A percentile compares a stretch with the other conserved stretches of the same genome.
These are phyloP conservation scores for Cadophora sp. DNA, from an alignment of 2,329 filamentous ascomycete genomes.

Conservation along the genomic window DNA sequence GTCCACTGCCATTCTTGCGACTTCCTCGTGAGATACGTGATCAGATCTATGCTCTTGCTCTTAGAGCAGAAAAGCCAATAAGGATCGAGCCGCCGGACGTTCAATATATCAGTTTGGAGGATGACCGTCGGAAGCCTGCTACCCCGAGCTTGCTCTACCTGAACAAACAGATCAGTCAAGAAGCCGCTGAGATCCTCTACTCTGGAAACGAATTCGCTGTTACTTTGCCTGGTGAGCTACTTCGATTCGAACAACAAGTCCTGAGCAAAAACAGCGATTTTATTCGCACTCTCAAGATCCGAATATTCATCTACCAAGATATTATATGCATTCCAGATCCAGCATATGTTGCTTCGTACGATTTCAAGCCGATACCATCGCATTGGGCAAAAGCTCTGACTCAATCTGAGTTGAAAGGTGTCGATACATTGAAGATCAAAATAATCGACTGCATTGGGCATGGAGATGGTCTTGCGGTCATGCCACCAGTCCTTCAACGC, in stretches of 20 bases:
- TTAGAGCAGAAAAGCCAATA: neutral
- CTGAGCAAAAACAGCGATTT: neutral
- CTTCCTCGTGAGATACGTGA: slow-evolving; percentile 7
- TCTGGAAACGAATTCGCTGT: slow-evolving; percentile 1
- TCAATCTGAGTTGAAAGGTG: neutral
- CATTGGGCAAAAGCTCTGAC: neutral
- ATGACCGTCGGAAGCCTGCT: neutral
- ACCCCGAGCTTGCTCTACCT: neutral
- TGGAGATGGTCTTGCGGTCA: neutral
- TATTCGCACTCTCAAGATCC: neutral
- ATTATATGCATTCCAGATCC: neutral
- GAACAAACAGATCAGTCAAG: slow-evolving; percentile 10
- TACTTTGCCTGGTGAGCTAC: neutral
- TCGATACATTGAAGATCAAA: neutral
- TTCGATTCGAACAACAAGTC: slow-evolving; percentile 4
- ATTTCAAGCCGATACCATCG: neutral
- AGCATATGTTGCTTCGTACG: neutral
- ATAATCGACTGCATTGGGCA: slow-evolving; percentile 1
- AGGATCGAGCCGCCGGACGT: neutral
- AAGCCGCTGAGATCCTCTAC: slow-evolving; percentile 11
- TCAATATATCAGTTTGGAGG: neutral
- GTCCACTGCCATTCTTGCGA: slow-evolving; percentile 8
- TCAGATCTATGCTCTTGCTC: neutral
- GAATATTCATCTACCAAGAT: slow-evolving; percentile 8
- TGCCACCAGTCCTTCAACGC: neutral